Evolutionary conservation across 108 stramenopile species (phyloP).

Genomic region (Skeletonema tropicum): DNA sequence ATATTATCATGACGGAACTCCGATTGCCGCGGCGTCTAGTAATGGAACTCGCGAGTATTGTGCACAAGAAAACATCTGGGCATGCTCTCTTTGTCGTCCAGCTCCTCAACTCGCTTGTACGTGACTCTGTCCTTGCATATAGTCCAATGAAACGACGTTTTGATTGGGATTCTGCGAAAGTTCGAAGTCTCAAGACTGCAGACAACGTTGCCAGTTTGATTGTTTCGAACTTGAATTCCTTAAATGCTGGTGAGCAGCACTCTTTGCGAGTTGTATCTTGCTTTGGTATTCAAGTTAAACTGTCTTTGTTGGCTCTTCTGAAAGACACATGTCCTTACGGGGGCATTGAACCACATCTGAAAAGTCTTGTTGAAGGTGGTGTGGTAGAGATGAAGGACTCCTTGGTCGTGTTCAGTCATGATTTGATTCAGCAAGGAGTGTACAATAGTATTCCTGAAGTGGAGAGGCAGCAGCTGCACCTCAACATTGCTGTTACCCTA

Average conservation of each 20-base stretch:
- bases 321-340: background rate
- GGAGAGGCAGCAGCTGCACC: conserved; percentile 1
- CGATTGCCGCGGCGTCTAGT: conserved; percentile 24
- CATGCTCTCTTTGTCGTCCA: conserved; percentile 30
- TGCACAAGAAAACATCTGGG: conserved; percentile 32
- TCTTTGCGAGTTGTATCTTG: conserved; percentile 14
- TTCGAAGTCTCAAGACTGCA: conserved; percentile 11
- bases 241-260: background rate
- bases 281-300: conserved; percentile 13
- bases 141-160: conserved; percentile 15
- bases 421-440: conserved; percentile 23
- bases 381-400: conserved; percentile 2
- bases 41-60: conserved; percentile 6
- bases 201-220: conserved; percentile 23
- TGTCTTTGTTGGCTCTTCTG: background rate
- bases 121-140: conserved; percentile 17
- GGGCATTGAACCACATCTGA: conserved; percentile 1
- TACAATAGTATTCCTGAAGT: conserved; percentile 7
- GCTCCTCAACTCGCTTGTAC: conserved; percentile 34
- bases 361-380: conserved; percentile 9
- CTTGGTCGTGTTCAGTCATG: conserved; percentile 22
- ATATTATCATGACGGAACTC: conserved; percentile 26
- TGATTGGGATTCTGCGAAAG: conserved; percentile 7
- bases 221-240: conserved; percentile 17
- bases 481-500: conserved; percentile 4